Percentiles rank a stretch among this genome's conserved stretches.
Conservation (phyloP, 2,329 filamentous ascomycete genomes). For the Calonectria pteridis region DNA sequence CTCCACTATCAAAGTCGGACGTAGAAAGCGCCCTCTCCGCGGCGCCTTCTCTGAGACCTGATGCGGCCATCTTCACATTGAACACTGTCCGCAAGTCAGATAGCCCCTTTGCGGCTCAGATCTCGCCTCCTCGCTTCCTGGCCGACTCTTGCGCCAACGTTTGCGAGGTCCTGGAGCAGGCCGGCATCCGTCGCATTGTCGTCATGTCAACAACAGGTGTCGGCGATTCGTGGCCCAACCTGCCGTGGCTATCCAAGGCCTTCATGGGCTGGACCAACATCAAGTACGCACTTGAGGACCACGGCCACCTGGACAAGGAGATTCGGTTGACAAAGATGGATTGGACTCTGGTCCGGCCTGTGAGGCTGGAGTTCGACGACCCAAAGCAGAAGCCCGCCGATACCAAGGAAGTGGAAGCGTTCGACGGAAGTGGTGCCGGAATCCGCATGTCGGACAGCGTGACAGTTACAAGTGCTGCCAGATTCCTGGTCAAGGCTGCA, state of each 20-base stretch:
- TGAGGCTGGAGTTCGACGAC: slow-evolving; percentile 48
- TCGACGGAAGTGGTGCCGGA: slow-evolving; percentile 48
- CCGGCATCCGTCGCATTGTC: slow-evolving; percentile 49
- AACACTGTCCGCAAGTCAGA: slow-evolving; percentile 56
- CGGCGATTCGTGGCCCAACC: slow-evolving; percentile 52
- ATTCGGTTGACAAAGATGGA: slow-evolving; percentile 50
- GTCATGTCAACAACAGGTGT: slow-evolving; percentile 56
- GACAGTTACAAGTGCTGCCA: slow-evolving; percentile 45
- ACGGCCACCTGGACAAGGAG: slow-evolving; percentile 52
- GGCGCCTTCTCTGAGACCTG: slow-evolving; percentile 36
- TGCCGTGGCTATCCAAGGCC: slow-evolving; percentile 50
- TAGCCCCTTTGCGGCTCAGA: slow-evolving; percentile 53
- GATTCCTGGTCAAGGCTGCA: slow-evolving; percentile 51
- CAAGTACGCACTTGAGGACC: slow-evolving; percentile 55
- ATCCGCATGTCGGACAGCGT: slow-evolving; percentile 48
- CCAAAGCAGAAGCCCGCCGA: slow-evolving; percentile 29
- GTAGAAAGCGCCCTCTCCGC: slow-evolving; percentile 44
- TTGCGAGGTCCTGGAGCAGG: slow-evolving; percentile 49
- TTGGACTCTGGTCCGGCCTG: slow-evolving; percentile 52
- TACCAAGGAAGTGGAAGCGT: slow-evolving; percentile 36
- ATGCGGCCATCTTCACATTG: slow-evolving; percentile 53
- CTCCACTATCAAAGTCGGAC: slow-evolving; percentile 51
- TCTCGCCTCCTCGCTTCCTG: slow-evolving; percentile 54
- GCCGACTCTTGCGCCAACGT: slow-evolving; percentile 53
- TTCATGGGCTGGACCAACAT: slow-evolving; percentile 56